phyloP scores from a whole-genome alignment of 768 basidiomycete species.

The Leucogyrophana mollusca region DNA sequence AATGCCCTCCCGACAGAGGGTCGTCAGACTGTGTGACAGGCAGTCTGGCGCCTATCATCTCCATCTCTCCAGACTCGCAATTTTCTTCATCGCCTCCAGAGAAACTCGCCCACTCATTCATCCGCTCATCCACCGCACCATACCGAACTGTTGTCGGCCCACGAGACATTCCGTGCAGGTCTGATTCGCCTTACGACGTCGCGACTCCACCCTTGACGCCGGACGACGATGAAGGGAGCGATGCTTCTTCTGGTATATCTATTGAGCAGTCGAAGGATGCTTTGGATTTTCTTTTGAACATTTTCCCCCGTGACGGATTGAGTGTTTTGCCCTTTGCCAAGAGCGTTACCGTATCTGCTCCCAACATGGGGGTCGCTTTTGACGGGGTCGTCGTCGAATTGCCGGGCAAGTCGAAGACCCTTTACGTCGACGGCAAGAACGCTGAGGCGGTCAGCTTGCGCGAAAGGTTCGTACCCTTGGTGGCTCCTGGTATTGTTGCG shows the following conservation, averaged over 20 bases:
- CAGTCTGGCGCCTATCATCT: conserved; percentile 69
- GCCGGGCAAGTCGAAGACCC: conserved; percentile 67
- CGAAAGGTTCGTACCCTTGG: conserved; percentile 61
- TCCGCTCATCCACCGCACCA: conserved; percentile 15
- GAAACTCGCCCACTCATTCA: conserved; percentile 16
- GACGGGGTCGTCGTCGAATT: conserved; percentile 78
- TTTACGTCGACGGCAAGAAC: conserved; percentile 85
- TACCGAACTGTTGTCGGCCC: conserved; percentile 34
- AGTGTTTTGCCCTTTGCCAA: conserved; percentile 69
- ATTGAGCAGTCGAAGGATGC: conserved; percentile 57
- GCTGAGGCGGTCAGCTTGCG: conserved; percentile 76
- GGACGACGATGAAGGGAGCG: conserved; percentile 49
- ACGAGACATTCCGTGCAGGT: conserved; percentile 42
- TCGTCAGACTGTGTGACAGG: conserved; percentile 96
- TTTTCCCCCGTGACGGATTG: conserved; percentile 75
- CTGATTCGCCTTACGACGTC: conserved; percentile 39
- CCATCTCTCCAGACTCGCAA: conserved; percentile 39
- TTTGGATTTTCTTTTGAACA: conserved; percentile 72
- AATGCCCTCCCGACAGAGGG: conserved; percentile 97
- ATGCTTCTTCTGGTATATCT: conserved; percentile 39
- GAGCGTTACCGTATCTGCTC: conserved; percentile 70
- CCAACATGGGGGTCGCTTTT: conserved; percentile 66
- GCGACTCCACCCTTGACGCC: conserved; percentile 81
- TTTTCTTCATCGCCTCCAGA: conserved; percentile 28
- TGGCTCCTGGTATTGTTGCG: conserved; percentile 6